Base-by-base conservation (phyloP, 352 stramenopile species). In the Peronospora destructor region DNA sequence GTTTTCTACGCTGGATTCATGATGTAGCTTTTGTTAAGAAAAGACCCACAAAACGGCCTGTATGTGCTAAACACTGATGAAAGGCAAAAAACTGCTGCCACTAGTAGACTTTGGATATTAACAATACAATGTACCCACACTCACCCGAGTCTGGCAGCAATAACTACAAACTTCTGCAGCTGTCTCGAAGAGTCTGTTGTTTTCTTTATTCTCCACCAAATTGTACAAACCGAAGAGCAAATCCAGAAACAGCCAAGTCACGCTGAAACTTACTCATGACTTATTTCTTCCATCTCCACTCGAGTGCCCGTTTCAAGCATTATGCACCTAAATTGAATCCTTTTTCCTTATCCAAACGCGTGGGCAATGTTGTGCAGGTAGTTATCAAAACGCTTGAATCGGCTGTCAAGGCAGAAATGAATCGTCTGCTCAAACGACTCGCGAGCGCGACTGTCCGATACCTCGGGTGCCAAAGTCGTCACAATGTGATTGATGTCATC, bases 301-400 rank as follows among this genome's bases (percentile, higher is more conserved):
- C 54, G 30, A 42, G 19, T 43, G 33, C 50, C 33, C 58, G n/a
- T 21, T 30, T 38, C 51, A 53, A 42, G n/a, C 25, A 35, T 45
- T 47, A 52, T 36, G 30, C 36, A 41, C 39, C 32, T 14, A 30
- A 30, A 54, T 54, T 52, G 40, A 28, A 38, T 13, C 30, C 28
- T 26, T 37, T 37, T 28, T 25, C 19, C 26, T 21, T 61, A 69
- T 57, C 56, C 56, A 48, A 69, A 69, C 11, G 60, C 60, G 36
- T 71, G 62, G 33, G 55, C 62, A 49, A 71, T 64, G 43, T 71
- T 71, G 66, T 94, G 84, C 56, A 94, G 75, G 16, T 80, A 87
- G 57, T 94, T 94, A 66, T 94, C 84, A 55, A 91, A 75, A 42
- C 81, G 78, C 66, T 91, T 94, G 72, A 91, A 92, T 34, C 82